These are phyloP conservation scores for Dalbergia oliveri DNA, from an alignment of 306 rosid genomes.

Conservation along the genomic window DNA sequence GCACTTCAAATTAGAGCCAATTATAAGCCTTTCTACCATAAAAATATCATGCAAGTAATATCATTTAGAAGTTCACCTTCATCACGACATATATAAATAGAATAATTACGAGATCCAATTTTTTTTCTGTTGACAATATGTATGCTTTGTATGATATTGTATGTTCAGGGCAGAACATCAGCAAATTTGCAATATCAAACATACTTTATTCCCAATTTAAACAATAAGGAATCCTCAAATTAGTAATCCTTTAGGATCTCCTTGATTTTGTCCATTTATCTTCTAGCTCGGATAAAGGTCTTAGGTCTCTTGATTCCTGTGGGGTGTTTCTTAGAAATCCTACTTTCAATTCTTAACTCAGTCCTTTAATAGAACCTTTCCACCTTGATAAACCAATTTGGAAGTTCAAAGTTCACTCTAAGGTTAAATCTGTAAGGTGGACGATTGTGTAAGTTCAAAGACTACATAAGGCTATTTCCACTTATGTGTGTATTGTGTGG, in stretches of 20 bases:
- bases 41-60: slow-evolving; percentile 33
- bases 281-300: not conserved
- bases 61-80: slow-evolving; percentile 29
- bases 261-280: not conserved
- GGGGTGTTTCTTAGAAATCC: not conserved
- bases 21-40: slow-evolving; percentile 36
- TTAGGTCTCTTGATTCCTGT: not conserved
- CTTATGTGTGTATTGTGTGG: not conserved
- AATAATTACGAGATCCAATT: slow-evolving; percentile 19
- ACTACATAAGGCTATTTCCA: not conserved
- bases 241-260: not conserved
- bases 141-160: slow-evolving; percentile 20
- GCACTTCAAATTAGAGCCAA: slow-evolving; percentile 47
- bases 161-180: not conserved
- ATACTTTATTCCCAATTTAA: not conserved
- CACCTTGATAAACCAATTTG: not conserved
- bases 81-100: slow-evolving; percentile 24
- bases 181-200: not conserved
- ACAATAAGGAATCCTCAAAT: not conserved
- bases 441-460: not conserved
- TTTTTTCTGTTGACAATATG: slow-evolving; percentile 30
- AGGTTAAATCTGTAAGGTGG: not conserved
- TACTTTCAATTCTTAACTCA: too few species aligned
- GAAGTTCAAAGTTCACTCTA: not conserved
- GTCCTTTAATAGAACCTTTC: not conserved